Percentiles rank a stretch among this genome's conserved stretches.
Evolutionary conservation across 257 asterid species (phyloP).

Genomic region (Penstemon newberryi): DNA sequence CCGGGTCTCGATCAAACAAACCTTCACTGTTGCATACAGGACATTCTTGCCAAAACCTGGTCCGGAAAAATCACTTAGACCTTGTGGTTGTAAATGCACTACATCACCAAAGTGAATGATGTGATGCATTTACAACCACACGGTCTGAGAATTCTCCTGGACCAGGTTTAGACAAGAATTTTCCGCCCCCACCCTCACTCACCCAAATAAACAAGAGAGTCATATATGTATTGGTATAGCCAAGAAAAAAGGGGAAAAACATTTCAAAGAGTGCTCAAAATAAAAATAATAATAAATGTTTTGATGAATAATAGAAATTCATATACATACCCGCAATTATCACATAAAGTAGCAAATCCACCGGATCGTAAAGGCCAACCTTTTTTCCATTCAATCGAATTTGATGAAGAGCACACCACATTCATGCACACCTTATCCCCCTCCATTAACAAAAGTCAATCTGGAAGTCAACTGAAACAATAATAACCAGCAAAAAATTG

Average conservation of each 20-base stretch:
- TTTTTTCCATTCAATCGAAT: conserved; percentile 49
- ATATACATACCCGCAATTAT: conserved; percentile 63
- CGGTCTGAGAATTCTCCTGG: too few species aligned
- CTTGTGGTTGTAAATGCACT: too few species aligned
- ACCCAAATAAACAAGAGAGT: background rate
- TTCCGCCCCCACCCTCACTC: background rate
- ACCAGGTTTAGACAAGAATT: too few species aligned
- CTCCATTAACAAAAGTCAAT: conserved; percentile 31
- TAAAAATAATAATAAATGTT: too few species aligned
- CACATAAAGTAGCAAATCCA: conserved; percentile 71
- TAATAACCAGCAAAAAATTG: background rate
- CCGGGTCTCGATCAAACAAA: background rate
- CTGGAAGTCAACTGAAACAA: background rate
- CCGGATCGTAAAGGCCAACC: conserved; percentile 91
- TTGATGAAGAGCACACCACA: conserved; percentile 54
- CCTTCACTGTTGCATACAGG: background rate
- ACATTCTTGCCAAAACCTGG: too few species aligned
- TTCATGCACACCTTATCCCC: conserved; percentile 69
- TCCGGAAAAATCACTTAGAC: too few species aligned
- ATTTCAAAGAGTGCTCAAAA: too few species aligned
- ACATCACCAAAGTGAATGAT: too few species aligned
- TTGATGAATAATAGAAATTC: too few species aligned
- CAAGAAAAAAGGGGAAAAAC: background rate
- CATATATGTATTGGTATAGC: too few species aligned
- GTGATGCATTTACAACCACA: too few species aligned